Conservation (phyloP, 2,329 filamentous ascomycete genomes). For the Pestalotiopsis sp. region DNA sequence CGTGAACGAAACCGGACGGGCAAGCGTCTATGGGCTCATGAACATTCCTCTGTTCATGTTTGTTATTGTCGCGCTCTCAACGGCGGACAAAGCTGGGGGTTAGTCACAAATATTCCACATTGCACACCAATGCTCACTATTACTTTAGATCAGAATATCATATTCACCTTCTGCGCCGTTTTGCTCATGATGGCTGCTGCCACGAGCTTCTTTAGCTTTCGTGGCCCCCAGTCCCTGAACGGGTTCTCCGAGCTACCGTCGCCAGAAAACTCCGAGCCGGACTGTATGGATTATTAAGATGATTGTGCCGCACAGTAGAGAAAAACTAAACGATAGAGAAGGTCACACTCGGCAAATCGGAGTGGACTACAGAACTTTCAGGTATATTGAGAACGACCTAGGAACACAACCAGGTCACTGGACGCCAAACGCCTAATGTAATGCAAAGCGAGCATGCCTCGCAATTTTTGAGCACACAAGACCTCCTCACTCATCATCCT, state of each 20-base stretch:
- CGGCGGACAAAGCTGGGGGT: conserved; percentile 32
- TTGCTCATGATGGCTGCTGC: conserved; percentile 24
- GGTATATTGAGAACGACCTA: not conserved
- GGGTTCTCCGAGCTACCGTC: not conserved
- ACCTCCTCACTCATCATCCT: conserved; percentile 2
- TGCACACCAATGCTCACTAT: not conserved
- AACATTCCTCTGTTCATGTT: conserved; percentile 59
- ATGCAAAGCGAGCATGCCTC: conserved; percentile 3
- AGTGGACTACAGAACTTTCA: not conserved
- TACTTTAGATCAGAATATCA: conserved; percentile 14
- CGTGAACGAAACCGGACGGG: conserved; percentile 28
- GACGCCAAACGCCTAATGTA: conserved; percentile 1
- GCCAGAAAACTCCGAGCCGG: not conserved
- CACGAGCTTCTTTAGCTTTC: conserved; percentile 15
- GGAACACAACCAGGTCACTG: not conserved
- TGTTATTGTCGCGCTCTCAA: conserved; percentile 49
- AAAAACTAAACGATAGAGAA: not conserved
- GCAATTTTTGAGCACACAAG: not conserved
- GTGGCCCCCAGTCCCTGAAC: not conserved
- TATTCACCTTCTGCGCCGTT: conserved; percentile 24
- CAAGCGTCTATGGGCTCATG: conserved; percentile 33
- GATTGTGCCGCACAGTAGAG: not conserved
- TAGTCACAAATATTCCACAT: conserved; percentile 2
- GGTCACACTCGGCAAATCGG: not conserved
- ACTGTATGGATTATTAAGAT: not conserved